Evolutionary conservation across 2,329 filamentous ascomycete genomes (phyloP).

Genomic region (Zopfia rhizophila): DNA sequence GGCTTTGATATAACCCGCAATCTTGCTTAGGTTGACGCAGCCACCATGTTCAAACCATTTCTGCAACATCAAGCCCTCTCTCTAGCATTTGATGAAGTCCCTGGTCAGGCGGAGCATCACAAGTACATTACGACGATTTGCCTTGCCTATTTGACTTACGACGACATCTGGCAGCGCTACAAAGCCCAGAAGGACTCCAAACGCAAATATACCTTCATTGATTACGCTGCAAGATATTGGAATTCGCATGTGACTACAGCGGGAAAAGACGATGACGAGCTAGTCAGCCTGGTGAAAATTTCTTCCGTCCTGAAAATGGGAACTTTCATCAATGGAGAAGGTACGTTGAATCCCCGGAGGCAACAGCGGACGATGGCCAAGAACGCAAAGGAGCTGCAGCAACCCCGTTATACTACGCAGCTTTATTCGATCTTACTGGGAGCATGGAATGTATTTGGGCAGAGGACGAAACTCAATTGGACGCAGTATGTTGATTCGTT

Average conservation of each 20-base stretch:
- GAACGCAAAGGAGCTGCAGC: background rate
- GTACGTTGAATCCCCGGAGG: constrained; percentile 5
- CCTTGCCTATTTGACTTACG: constrained; percentile 11
- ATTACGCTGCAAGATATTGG: constrained; percentile 16
- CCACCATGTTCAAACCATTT: no score
- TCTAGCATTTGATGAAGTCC: background rate
- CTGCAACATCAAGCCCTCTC: background rate
- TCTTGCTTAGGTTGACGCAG: no score
- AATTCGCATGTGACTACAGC: constrained; percentile 6
- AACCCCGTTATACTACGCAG: constrained; percentile 20
- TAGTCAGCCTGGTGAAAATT: constrained; percentile 7
- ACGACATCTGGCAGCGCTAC: constrained; percentile 8
- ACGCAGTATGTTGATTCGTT: constrained; percentile 10
- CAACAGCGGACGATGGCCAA: constrained; percentile 1
- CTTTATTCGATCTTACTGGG: constrained; percentile 11
- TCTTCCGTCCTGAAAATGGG: constrained; percentile 7
- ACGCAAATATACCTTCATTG: constrained; percentile 6
- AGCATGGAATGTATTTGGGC: constrained; percentile 11
- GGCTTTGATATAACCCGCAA: no score
- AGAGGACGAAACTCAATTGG: constrained; percentile 15
- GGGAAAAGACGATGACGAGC: background rate
- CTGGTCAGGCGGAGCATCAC: constrained; percentile 12
- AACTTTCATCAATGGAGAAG: constrained; percentile 12
- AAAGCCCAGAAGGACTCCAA: constrained; percentile 1
- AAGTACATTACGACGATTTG: constrained; percentile 12